Evolutionary conservation across 768 basidiomycete genomes (phyloP).

Genomic region (Nidularia pulvinata): DNA sequence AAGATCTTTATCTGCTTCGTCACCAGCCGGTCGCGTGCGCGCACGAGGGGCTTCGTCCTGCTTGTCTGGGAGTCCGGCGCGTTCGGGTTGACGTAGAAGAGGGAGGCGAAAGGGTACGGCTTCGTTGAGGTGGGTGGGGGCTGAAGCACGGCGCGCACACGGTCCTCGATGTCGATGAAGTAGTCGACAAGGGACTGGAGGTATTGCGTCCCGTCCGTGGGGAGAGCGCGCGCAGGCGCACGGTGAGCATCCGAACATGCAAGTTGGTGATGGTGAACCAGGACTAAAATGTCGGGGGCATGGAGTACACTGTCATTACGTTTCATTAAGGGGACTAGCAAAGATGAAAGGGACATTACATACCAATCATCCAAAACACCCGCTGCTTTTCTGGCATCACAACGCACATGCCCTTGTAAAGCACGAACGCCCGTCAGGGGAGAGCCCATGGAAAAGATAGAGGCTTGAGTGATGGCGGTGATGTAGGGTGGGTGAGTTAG

Average conservation of each 20-base stretch:
- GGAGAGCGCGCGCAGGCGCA: conserved; percentile 85
- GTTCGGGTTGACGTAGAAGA: conserved; percentile 49
- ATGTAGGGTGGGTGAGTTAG: too few species aligned
- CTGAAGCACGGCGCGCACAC: conserved; percentile 80
- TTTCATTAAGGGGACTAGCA: neutral
- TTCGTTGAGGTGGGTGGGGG: conserved; percentile 37
- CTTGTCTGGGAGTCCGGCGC: conserved; percentile 19
- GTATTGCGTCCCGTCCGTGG: conserved; percentile 62
- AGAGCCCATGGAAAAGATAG: too few species aligned
- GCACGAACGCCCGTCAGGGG: conserved; percentile 46
- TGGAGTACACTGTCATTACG: conserved; percentile 59
- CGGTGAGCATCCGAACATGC: conserved; percentile 90
- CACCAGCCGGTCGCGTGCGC: conserved; percentile 78
- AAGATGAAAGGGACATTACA: conserved; percentile 9
- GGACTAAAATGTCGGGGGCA: conserved; percentile 94
- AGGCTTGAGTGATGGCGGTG: too few species aligned
- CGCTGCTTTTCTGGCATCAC: conserved; percentile 58
- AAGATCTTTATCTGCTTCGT: conserved; percentile 90
- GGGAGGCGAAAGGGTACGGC: conserved; percentile 45
- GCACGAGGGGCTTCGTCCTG: conserved; percentile 9
- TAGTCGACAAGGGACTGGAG: conserved; percentile 89
- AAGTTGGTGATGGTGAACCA: conserved; percentile 96
- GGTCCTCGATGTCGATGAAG: conserved; percentile 91
- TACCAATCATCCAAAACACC: conserved; percentile 68
- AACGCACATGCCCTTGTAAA: conserved; percentile 61